Conservation (phyloP, 176 grass and related monocot genomes). For the Oryza longistaminata region DNA sequence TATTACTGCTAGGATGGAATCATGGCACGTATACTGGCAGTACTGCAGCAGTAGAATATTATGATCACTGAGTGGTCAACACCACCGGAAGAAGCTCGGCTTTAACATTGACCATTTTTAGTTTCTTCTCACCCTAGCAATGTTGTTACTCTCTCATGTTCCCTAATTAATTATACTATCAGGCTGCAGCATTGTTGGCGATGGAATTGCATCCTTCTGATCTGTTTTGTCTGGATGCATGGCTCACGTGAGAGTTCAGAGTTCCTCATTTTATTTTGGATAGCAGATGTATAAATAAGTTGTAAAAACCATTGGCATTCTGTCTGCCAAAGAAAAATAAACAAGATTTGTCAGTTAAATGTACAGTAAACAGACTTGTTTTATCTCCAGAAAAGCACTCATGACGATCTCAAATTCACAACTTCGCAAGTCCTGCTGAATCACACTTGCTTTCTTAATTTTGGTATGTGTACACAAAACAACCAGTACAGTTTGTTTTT, state of each 20-base stretch:
- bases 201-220: neutral
- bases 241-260: neutral
- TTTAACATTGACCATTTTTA: neutral
- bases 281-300: neutral
- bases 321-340: neutral
- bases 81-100: neutral
- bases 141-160: neutral
- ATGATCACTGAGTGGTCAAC: neutral
- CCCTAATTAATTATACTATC: neutral
- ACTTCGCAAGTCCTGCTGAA: neutral
- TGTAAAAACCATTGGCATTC: neutral
- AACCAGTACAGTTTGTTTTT: neutral
- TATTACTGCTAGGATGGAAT: neutral
- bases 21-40: neutral
- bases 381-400: neutral
- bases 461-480: no score
- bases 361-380: neutral
- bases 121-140: neutral
- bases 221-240: neutral
- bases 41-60: neutral
- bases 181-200: neutral
- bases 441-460: neutral
- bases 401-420: neutral
- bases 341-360: neutral
- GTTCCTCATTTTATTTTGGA: neutral